phyloP scores from a whole-genome alignment of 768 basidiomycete genomes.

The Hypholoma fasciculare region DNA sequence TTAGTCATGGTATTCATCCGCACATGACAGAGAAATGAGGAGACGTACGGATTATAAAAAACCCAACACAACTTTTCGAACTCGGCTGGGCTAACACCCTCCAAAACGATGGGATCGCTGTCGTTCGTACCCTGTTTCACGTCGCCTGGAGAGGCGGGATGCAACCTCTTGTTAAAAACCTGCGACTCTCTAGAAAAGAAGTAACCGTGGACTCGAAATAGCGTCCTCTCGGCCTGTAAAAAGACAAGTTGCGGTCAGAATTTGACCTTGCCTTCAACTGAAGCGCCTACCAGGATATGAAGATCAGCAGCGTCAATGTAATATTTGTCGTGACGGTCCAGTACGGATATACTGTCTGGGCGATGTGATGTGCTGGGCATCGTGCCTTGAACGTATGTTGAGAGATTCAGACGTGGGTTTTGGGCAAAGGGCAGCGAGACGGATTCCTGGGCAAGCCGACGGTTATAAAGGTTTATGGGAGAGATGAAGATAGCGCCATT shows the following conservation, averaged over 20 bases:
- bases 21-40: background rate
- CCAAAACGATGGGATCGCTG: constrained; percentile 41
- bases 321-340: constrained; percentile 11
- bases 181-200: constrained; percentile 55
- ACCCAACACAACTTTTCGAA: constrained; percentile 55
- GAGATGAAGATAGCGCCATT: background rate
- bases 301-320: constrained; percentile 23
- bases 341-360: constrained; percentile 3
- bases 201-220: constrained; percentile 50
- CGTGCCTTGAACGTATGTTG: background rate
- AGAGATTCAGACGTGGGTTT: background rate
- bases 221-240: background rate
- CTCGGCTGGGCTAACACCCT: constrained; percentile 36
- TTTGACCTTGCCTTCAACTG: background rate
- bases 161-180: constrained; percentile 40
- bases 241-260: background rate
- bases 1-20: too few relatives aligned
- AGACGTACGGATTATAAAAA: constrained; percentile 25
- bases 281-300: constrained; percentile 19
- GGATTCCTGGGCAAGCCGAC: background rate
- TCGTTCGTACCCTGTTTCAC: constrained; percentile 37
- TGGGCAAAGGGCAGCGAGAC: background rate
- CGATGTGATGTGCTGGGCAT: background rate
- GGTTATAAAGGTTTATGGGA: background rate
- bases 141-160: constrained; percentile 28